Evolutionary conservation across 768 basidiomycete genomes (phyloP).

Genomic region (Termitomyces sp.): DNA sequence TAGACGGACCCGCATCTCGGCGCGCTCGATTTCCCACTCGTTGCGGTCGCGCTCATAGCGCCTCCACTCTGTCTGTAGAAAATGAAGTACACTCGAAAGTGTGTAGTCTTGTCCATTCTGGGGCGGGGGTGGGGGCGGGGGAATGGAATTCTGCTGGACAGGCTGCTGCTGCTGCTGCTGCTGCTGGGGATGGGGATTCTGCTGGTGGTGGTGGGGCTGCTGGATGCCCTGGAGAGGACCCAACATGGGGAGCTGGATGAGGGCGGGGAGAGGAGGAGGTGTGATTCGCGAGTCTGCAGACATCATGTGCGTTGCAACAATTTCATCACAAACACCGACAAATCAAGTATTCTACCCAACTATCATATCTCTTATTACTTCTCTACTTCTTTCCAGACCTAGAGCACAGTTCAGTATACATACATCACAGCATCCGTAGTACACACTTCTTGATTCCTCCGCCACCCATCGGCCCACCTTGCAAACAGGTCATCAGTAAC

Average conservation of each 20-base stretch:
- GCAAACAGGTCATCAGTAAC: constrained; percentile 1
- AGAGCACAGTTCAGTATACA: constrained; percentile 7
- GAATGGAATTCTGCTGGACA: constrained; percentile 47
- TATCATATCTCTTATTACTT: constrained; percentile 40
- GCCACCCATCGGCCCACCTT: constrained; percentile 65
- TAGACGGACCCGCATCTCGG: constrained; percentile 90
- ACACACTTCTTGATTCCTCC: constrained; percentile 86
- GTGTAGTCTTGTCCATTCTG: constrained; percentile 91
- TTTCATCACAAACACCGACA: constrained; percentile 35
- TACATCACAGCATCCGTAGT: not conserved
- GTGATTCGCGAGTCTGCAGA: constrained; percentile 18
- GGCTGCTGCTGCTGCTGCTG: constrained; percentile 36
- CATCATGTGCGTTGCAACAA: constrained; percentile 17
- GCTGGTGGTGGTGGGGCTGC: constrained; percentile 54
- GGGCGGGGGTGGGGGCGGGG: constrained; percentile 73
- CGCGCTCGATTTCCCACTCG: constrained; percentile 99
- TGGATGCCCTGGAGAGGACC: constrained; percentile 63
- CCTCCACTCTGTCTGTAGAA: constrained; percentile 97
- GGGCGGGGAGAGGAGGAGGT: constrained; percentile 16
- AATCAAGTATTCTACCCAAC: constrained; percentile 19
- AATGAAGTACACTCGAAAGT: constrained; percentile 92
- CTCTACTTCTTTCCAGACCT: constrained; percentile 71
- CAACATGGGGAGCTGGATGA: constrained; percentile 64
- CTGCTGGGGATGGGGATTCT: constrained; percentile 45
- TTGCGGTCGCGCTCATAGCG: constrained; percentile 97